Evolutionary conservation across 202 grass and related monocot species (phyloP).

Genomic region (Panicum virgatum): DNA sequence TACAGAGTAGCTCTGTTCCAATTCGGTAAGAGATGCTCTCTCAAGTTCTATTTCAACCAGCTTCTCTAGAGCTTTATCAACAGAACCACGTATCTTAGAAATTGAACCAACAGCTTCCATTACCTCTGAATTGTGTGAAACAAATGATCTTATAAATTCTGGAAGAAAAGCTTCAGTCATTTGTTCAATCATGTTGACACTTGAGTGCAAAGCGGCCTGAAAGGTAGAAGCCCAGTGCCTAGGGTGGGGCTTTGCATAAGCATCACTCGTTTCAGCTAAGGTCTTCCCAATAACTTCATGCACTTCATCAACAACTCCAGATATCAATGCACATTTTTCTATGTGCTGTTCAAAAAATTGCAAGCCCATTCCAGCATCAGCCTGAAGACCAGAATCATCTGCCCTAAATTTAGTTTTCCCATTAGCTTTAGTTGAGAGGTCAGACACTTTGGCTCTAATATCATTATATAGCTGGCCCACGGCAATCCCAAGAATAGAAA

Average conservation of each 20-base stretch:
- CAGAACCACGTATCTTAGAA: conserved; percentile 78
- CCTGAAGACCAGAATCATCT: conserved; percentile 51
- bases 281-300: conserved; percentile 59
- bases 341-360: conserved; percentile 79
- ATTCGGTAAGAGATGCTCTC: conserved; percentile 74
- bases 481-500: conserved; percentile 69
- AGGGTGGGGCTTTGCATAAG: conserved; percentile 39
- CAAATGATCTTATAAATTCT: conserved; percentile 75
- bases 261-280: conserved; percentile 45
- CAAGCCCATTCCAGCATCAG: conserved; percentile 51
- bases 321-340: conserved; percentile 80
- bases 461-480: conserved; percentile 65
- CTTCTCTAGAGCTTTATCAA: conserved; percentile 81
- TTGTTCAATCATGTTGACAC: conserved; percentile 82
- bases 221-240: conserved; percentile 74
- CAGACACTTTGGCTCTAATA: conserved; percentile 56
- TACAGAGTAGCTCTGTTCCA: conserved; percentile 86
- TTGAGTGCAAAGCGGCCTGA: conserved; percentile 62
- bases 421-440: conserved; percentile 59
- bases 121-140: conserved; percentile 80
- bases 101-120: conserved; percentile 75
- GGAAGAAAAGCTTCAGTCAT: conserved; percentile 81
- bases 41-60: conserved; percentile 85
- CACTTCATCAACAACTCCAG: conserved; percentile 77
- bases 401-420: conserved; percentile 48